These are phyloP conservation scores for Periconia digitata DNA, from an alignment of 2,329 filamentous ascomycete genomes.

Conservation along the genomic window DNA sequence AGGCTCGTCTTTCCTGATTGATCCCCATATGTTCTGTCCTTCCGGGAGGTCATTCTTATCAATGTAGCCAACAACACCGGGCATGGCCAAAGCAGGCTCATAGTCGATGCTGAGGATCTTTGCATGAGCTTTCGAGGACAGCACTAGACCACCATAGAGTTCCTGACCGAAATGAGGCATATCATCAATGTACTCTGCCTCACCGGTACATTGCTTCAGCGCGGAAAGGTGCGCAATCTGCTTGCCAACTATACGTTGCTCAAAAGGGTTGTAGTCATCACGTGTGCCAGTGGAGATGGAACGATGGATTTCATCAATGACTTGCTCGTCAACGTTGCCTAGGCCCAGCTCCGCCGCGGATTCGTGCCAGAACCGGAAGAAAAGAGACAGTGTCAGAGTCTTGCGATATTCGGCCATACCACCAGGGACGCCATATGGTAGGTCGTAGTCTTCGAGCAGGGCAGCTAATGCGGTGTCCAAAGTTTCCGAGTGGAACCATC, in stretches of 20 bases:
- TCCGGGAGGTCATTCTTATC: conserved; percentile 79
- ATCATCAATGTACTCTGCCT: conserved; percentile 94
- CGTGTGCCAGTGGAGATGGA: conserved; percentile 76
- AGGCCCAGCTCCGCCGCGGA: conserved; percentile 65
- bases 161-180: conserved; percentile 83
- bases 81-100: conserved; percentile 74
- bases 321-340: conserved; percentile 66
- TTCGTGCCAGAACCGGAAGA: conserved; percentile 97
- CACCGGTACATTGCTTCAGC: conserved; percentile 87
- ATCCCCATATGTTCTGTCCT: conserved; percentile 87
- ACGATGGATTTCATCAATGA: conserved; percentile 78
- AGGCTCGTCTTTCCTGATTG: conserved; percentile 75
- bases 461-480: conserved; percentile 84
- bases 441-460: conserved; percentile 79
- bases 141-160: conserved; percentile 80
- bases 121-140: conserved; percentile 85
- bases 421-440: conserved; percentile 84
- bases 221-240: conserved; percentile 83
- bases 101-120: conserved; percentile 80
- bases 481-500: conserved; percentile 75
- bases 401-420: conserved; percentile 96
- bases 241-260: conserved; percentile 80
- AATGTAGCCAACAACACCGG: conserved; percentile 81
- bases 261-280: conserved; percentile 76
- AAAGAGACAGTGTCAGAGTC: conserved; percentile 84